phyloP scores from a whole-genome alignment of 129 eudicot genomes.

The Deinandra increscens region DNA sequence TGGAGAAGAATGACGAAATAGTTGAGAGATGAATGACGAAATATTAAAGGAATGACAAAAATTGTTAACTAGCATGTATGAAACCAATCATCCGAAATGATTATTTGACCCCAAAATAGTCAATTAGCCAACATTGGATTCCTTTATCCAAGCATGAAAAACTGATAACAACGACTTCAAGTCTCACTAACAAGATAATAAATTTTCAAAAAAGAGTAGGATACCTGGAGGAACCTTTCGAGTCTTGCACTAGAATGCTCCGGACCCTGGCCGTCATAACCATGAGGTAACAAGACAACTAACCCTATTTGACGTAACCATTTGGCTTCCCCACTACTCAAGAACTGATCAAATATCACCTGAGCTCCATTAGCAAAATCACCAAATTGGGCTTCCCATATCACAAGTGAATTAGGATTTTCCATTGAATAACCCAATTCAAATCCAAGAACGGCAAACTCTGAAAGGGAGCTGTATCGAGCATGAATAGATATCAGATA shows the following conservation, averaged over 20 bases:
- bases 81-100: neutral
- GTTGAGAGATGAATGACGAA: too few relatives aligned
- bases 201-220: neutral
- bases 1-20: too few relatives aligned
- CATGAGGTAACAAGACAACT: conserved; percentile 88
- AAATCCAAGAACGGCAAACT: conserved; percentile 94
- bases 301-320: conserved; percentile 94
- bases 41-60: too few relatives aligned
- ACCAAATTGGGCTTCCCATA: conserved; percentile 99
- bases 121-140: neutral
- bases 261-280: conserved; percentile 99
- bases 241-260: conserved; percentile 95
- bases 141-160: neutral
- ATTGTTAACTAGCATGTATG: too few relatives aligned
- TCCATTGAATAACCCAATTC: conserved; percentile 99
- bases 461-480: conserved; percentile 82
- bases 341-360: conserved; percentile 86
- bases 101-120: neutral
- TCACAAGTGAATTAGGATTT: conserved; percentile 83
- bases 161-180: neutral
- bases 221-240: conserved; percentile 89
- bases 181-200: neutral
- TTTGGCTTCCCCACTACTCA: conserved; percentile 97
- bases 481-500: conserved; percentile 19
- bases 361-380: conserved; percentile 96